Conservation (phyloP, 2,329 filamentous ascomycete species). For the Didymosphaeria variabile region DNA sequence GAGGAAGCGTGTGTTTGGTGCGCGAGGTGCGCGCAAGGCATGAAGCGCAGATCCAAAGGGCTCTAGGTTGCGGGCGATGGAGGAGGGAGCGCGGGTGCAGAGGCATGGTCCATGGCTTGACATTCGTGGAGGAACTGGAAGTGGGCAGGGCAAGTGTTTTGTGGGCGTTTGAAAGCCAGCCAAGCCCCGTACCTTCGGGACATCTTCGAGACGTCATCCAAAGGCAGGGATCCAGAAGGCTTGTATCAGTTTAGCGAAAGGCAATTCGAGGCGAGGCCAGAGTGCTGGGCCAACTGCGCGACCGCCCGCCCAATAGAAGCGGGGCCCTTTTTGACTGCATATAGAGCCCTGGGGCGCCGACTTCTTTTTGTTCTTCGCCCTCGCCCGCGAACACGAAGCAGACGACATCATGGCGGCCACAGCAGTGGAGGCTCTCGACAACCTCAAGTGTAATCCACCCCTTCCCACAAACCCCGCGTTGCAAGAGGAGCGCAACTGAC, state of each 20-base stretch:
- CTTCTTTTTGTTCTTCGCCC: constrained; percentile 10
- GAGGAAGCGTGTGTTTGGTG: background rate
- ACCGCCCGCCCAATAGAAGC: constrained; percentile 22
- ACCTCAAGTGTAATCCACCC: constrained; percentile 46
- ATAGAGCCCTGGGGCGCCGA: background rate
- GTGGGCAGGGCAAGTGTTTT: constrained; percentile 7
- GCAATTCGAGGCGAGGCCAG: constrained; percentile 22
- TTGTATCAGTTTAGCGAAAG: constrained; percentile 13
- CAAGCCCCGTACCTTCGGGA: background rate
- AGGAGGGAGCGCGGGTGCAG: constrained; percentile 28
- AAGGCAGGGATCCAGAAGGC: constrained; percentile 14
- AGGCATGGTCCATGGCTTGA: constrained; percentile 38
- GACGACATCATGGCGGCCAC: constrained; percentile 48
- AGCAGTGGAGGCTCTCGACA: constrained; percentile 48
- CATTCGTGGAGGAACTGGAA: constrained; percentile 3
- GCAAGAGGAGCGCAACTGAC: constrained; percentile 11
- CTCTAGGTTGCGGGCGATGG: constrained; percentile 24
- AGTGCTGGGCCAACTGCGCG: background rate
- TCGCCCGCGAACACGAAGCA: background rate
- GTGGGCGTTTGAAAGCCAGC: constrained; percentile 20
- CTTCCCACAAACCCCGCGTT: background rate
- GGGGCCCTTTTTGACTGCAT: constrained; percentile 14
- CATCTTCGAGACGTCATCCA: constrained; percentile 40
- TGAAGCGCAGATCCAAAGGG: constrained; percentile 29
- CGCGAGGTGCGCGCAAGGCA: constrained; percentile 23